These are phyloP conservation scores for Globisporangium radiosum DNA, from an alignment of 352 stramenopile genomes.

Conservation along the genomic window DNA sequence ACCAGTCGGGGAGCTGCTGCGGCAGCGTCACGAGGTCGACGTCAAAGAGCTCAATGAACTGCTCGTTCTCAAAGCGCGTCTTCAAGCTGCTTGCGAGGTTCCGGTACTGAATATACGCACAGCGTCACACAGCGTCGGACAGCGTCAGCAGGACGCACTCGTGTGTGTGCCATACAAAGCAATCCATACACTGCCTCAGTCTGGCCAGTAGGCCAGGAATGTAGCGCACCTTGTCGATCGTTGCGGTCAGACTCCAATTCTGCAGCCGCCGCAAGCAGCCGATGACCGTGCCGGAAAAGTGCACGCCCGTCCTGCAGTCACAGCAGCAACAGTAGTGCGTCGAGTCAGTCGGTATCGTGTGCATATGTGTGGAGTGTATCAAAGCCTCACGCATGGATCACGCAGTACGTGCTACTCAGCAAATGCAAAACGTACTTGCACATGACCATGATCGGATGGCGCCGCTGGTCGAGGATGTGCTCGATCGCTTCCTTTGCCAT, in stretches of 20 bases:
- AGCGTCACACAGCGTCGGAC: background rate
- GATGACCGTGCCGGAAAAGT: constrained; percentile 75
- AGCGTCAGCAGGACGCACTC: background rate
- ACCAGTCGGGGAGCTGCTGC: constrained; percentile 74
- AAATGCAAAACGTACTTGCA: constrained; percentile 60
- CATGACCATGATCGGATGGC: constrained; percentile 80
- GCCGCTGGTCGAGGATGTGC: constrained; percentile 72
- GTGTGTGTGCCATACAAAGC: background rate
- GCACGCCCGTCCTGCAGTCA: constrained; percentile 48
- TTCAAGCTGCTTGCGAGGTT: constrained; percentile 84
- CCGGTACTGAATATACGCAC: constrained; percentile 45
- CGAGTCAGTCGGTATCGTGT: too few species aligned
- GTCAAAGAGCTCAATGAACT: constrained; percentile 88
- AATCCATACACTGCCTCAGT: too few species aligned
- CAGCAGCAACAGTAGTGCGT: background rate
- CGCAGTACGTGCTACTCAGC: too few species aligned
- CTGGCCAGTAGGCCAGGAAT: too few species aligned
- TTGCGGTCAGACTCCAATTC: constrained; percentile 84
- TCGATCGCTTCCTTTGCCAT: constrained; percentile 86
- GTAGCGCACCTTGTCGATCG: constrained; percentile 71
- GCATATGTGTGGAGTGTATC: too few species aligned
- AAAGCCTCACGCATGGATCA: too few species aligned
- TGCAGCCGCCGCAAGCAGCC: constrained; percentile 75
- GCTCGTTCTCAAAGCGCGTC: constrained; percentile 84
- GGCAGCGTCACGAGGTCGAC: constrained; percentile 72